Evolutionary conservation across 2,329 filamentous ascomycete species (phyloP), one percentile per base, ranked within the genome.

Genomic region (Diaporthe humulicola): DNA sequence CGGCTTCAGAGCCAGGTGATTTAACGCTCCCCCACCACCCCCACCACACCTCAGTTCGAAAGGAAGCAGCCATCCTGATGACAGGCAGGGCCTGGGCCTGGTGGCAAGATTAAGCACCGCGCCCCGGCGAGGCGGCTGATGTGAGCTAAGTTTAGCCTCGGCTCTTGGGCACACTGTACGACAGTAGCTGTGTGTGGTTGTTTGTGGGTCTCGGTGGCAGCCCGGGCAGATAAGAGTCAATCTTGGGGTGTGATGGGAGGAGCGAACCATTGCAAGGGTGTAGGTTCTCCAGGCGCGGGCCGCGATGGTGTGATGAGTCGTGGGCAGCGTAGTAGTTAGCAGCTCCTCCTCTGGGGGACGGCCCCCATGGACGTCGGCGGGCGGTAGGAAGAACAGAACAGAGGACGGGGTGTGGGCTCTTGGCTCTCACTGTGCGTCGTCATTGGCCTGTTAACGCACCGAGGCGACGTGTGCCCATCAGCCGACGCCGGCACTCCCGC

Each of bases 101-200:
- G 64, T 52, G 64, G 64, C 64, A 28, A 67, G 45, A 38, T 67
- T 50, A 52, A 67, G 45, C 64, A 67, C 64, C 45, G 45, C 64
- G 64, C 64, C 64, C 22, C 64, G 64, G 64, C 14, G 4, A 52
- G 30, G 45, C 64, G 64, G 64, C 64, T 67, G 64, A 28, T 52
- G 64, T 52, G 64, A 52, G 64, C 64, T 52, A 67, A 67, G 61
- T 67, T 50, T 67, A 67, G 61, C 28, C 28, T n/a, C 61, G 28
- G 61, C 5, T 50, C 28, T 50, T 6, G 12, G n/a, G 42, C 30
- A 66, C 30, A 66, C 61, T 9, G 61, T 50, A 38, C 61, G 45
- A 33, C 61, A 1, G 45, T 52, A 22, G 2, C 40, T 66, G 60
- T 33, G 30, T 4, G 14, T 12, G 17, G 17, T 36, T n/a, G 2